Evolutionary conservation across 2,329 filamentous ascomycete genomes (phyloP).

Genomic region (Sporothrix protearum): DNA sequence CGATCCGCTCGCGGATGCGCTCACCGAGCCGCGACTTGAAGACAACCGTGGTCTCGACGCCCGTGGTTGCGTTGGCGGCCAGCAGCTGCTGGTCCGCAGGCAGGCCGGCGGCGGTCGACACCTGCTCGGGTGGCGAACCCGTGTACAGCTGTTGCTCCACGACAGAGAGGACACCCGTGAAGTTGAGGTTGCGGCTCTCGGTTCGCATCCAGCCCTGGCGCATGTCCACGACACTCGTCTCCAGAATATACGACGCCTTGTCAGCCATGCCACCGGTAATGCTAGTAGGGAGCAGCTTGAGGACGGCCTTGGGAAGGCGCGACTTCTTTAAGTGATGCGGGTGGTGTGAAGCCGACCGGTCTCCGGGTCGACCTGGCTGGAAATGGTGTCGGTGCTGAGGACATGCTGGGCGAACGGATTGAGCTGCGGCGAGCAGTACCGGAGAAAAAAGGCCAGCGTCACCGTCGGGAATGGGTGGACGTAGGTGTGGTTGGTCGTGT

Average conservation of each 20-base stretch:
- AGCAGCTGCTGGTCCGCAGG: constrained; percentile 27
- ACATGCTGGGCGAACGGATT: constrained; percentile 83
- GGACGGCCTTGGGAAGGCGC: constrained; percentile 68
- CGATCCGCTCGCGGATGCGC: constrained; percentile 56
- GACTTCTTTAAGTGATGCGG: constrained; percentile 80
- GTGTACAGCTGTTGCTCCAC: constrained; percentile 71
- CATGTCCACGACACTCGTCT: constrained; percentile 74
- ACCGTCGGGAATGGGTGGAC: constrained; percentile 80
- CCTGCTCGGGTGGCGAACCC: constrained; percentile 28
- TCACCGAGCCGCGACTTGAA: constrained; percentile 71
- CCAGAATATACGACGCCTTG: constrained; percentile 75
- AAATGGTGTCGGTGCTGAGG: constrained; percentile 77
- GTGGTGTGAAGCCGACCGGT: constrained; percentile 74
- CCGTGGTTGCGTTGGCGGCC: constrained; percentile 47
- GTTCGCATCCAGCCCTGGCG: constrained; percentile 79
- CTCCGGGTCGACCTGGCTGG: constrained; percentile 65
- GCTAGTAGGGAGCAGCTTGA: constrained; percentile 70
- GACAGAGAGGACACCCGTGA: constrained; percentile 74
- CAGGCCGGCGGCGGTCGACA: not conserved
- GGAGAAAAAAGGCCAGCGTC: constrained; percentile 83
- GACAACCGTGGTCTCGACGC: constrained; percentile 69
- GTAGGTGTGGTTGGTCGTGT: constrained; percentile 68
- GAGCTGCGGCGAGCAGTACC: constrained; percentile 66
- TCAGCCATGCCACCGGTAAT: constrained; percentile 63
- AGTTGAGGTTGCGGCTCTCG: constrained; percentile 77